These are phyloP conservation scores for Thelonectria discophora DNA, from an alignment of 2,329 filamentous ascomycete species.

Conservation along the genomic window DNA sequence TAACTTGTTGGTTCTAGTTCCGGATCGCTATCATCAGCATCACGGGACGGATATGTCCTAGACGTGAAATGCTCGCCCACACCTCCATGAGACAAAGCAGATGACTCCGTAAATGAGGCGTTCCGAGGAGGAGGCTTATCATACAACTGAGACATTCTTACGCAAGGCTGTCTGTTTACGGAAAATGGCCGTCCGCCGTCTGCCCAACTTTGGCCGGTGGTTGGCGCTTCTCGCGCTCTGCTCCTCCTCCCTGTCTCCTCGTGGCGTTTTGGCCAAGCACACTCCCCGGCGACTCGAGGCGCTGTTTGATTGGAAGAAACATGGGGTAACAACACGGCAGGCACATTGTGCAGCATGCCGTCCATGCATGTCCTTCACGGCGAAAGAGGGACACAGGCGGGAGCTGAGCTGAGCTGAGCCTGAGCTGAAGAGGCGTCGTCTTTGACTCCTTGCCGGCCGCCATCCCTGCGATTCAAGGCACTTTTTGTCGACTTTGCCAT, in stretches of 20 bases:
- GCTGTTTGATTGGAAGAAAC: too few species aligned
- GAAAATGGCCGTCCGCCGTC: too few species aligned
- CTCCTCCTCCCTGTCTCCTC: not conserved
- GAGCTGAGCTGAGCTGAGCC: not conserved
- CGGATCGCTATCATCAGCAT: not conserved
- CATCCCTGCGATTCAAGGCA: not conserved
- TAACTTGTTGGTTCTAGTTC: not conserved
- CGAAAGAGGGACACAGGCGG: too few species aligned
- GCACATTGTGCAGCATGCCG: too few species aligned
- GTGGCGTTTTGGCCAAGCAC: too few species aligned
- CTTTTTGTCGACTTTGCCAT: too few species aligned
- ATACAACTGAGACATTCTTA: not conserved
- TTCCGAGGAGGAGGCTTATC: not conserved
- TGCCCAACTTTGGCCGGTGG: not conserved
- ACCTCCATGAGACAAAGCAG: not conserved
- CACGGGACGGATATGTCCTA: not conserved
- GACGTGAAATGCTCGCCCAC: not conserved
- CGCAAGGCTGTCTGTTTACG: conserved; percentile 1
- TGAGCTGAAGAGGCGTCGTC: too few species aligned
- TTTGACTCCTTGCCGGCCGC: not conserved
- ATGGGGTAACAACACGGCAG: too few species aligned
- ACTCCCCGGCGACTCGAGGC: too few species aligned
- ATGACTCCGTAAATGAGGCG: not conserved
- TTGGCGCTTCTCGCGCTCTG: not conserved
- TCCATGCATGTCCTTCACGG: too few species aligned